Evolutionary conservation across 768 basidiomycete species (phyloP).

Genomic region (Lentinus tigrinus): DNA sequence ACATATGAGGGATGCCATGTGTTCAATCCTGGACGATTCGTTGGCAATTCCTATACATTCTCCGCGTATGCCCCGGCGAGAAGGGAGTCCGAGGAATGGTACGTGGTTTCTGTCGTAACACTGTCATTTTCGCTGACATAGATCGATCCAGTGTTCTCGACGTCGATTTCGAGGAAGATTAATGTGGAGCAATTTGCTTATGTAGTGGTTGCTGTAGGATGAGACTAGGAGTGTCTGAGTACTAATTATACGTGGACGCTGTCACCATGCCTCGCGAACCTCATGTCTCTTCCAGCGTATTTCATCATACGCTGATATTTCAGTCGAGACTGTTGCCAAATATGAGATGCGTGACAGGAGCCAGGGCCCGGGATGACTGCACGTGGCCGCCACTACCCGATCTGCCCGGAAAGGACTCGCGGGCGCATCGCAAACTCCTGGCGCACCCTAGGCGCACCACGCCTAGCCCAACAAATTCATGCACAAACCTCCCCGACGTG

Average conservation of each 20-base stretch:
- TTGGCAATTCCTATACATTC: constrained; percentile 80
- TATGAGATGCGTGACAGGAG: too few relatives aligned
- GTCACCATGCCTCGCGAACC: too few relatives aligned
- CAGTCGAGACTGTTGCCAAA: too few relatives aligned
- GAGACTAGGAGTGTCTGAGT: too few relatives aligned
- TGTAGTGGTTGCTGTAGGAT: background rate
- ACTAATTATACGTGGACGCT: too few relatives aligned
- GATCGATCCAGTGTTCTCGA: constrained; percentile 4
- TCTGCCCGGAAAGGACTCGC: constrained; percentile 4
- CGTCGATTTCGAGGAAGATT: constrained; percentile 6
- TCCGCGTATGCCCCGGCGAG: constrained; percentile 89
- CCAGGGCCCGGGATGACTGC: background rate
- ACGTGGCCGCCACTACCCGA: background rate
- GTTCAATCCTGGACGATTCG: constrained; percentile 94
- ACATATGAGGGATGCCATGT: constrained; percentile 99
- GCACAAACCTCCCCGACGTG: background rate
- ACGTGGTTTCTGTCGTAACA: constrained; percentile 10
- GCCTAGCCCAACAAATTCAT: constrained; percentile 3
- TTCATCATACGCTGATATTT: too few relatives aligned
- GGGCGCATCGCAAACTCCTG: constrained; percentile 1
- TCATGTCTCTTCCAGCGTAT: too few relatives aligned
- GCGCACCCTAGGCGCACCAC: too few relatives aligned
- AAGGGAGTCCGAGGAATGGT: constrained; percentile 85
- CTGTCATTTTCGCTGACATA: background rate
- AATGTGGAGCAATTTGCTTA: background rate